These are phyloP conservation scores for Pleomassaria siparia DNA, from an alignment of 2,329 filamentous ascomycete genomes.

Conservation along the genomic window DNA sequence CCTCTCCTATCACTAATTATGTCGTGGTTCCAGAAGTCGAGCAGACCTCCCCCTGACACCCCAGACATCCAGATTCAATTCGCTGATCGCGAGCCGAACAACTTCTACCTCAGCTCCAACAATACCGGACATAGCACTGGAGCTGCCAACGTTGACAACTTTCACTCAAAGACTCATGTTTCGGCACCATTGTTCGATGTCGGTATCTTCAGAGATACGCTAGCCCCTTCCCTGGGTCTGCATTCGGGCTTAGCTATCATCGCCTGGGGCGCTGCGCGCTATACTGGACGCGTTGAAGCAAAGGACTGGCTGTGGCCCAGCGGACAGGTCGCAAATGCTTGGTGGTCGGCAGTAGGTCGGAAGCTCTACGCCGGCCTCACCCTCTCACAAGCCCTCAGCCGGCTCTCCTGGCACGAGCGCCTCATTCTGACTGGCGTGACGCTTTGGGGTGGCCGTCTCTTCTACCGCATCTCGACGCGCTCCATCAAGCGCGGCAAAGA, in stretches of 20 bases:
- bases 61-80: constrained; percentile 37
- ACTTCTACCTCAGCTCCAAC: constrained; percentile 35
- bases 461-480: constrained; percentile 56
- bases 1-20: constrained; percentile 16
- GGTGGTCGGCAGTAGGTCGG: constrained; percentile 62
- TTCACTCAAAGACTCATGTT: constrained; percentile 37
- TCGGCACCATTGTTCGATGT: constrained; percentile 42
- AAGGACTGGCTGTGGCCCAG: constrained; percentile 64
- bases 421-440: constrained; percentile 59
- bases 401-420: constrained; percentile 57
- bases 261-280: constrained; percentile 55
- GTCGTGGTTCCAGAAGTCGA: constrained; percentile 31
- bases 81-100: constrained; percentile 33
- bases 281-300: constrained; percentile 58
- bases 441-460: constrained; percentile 59
- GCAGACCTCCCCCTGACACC: constrained; percentile 19
- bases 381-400: constrained; percentile 49
- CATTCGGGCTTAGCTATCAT: constrained; percentile 56
- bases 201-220: constrained; percentile 55
- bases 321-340: constrained; percentile 59
- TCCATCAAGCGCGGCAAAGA: constrained; percentile 55
- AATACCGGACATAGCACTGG: constrained; percentile 14
- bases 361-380: constrained; percentile 52
- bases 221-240: constrained; percentile 57
- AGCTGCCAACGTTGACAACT: constrained; percentile 21